These are phyloP conservation scores for Rhodotorula sp. DNA, from an alignment of 1,284 basidiomycete species.

Conservation along the genomic window DNA sequence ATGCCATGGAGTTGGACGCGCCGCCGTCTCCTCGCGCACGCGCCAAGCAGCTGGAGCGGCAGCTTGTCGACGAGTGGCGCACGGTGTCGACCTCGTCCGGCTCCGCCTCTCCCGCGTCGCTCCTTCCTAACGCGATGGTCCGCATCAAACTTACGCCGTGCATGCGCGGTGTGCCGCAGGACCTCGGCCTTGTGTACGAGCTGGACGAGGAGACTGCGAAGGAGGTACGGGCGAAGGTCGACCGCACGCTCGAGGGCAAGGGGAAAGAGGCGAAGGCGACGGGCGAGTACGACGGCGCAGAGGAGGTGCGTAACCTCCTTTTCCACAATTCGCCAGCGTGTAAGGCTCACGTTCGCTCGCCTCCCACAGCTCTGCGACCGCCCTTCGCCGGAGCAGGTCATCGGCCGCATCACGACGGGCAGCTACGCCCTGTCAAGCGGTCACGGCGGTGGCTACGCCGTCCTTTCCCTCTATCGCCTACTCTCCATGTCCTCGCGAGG, in stretches of 20 bases:
- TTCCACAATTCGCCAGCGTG: not conserved
- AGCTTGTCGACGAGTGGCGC: slow-evolving; percentile 1
- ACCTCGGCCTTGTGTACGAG: slow-evolving; percentile 26
- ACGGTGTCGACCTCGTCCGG: not conserved
- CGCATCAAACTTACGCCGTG: slow-evolving; percentile 32
- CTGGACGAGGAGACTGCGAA: not conserved
- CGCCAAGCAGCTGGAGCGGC: not conserved
- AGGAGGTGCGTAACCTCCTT: slow-evolving; percentile 22
- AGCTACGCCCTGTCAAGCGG: slow-evolving; percentile 75
- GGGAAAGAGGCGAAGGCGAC: slow-evolving; percentile 8
- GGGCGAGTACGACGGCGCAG: slow-evolving; percentile 22
- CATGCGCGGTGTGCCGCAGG: slow-evolving; percentile 37
- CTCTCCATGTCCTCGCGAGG: slow-evolving; percentile 54
- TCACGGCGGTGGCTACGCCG: slow-evolving; percentile 70
- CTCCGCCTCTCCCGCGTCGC: not conserved
- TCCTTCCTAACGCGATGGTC: slow-evolving; percentile 18
- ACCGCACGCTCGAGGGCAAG: not conserved
- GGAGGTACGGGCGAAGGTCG: slow-evolving; percentile 12
- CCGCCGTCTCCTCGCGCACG: not conserved
- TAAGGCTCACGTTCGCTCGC: not conserved
- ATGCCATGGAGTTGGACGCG: not conserved
- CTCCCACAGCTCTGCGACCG: slow-evolving; percentile 24
- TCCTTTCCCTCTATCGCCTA: slow-evolving; percentile 62
- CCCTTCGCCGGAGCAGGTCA: slow-evolving; percentile 54
- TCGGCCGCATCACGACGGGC: slow-evolving; percentile 79